Evolutionary conservation across 768 basidiomycete species (phyloP).

Genomic region (Holtermannia corniformis): DNA sequence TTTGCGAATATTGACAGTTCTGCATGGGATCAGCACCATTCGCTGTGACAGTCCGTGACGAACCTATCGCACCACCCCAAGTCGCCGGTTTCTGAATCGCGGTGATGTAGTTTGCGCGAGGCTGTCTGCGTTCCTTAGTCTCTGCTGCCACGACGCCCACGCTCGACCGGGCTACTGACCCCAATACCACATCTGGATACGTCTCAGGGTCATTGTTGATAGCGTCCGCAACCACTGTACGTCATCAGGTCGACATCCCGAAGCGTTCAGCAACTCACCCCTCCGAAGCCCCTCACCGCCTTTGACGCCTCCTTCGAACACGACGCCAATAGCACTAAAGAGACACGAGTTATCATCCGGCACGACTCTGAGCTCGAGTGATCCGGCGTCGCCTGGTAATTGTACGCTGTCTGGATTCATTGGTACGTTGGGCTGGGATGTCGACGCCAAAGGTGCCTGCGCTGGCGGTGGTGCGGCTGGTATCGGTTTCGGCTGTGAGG

Average conservation of each 20-base stretch:
- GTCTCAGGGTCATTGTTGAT: conserved; percentile 62
- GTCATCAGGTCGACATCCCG: not conserved
- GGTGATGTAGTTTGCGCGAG: conserved; percentile 60
- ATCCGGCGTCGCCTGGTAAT: conserved; percentile 30
- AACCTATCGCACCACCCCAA: conserved; percentile 95
- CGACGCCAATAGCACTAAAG: conserved; percentile 73
- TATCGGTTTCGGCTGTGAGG: not conserved
- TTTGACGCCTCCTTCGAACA: conserved; percentile 74
- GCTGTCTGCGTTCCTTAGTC: conserved; percentile 45
- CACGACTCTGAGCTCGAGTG: conserved; percentile 52
- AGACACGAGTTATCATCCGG: conserved; percentile 98
- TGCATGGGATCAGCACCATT: conserved; percentile 6
- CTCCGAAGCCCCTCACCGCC: conserved; percentile 62
- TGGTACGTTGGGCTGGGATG: not conserved
- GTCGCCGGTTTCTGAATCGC: conserved; percentile 69
- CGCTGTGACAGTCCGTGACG: not conserved
- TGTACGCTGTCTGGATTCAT: conserved; percentile 7
- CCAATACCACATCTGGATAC: conserved; percentile 78
- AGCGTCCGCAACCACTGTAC: conserved; percentile 70
- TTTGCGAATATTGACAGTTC: conserved; percentile 68
- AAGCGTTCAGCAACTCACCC: conserved; percentile 45
- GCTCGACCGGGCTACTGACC: conserved; percentile 46
- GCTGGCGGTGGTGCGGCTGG: not conserved
- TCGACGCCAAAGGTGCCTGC: not conserved
- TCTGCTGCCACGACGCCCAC: not conserved